These are phyloP conservation scores for Datisca glomerata DNA, from an alignment of 306 rosid genomes.

Conservation along the genomic window DNA sequence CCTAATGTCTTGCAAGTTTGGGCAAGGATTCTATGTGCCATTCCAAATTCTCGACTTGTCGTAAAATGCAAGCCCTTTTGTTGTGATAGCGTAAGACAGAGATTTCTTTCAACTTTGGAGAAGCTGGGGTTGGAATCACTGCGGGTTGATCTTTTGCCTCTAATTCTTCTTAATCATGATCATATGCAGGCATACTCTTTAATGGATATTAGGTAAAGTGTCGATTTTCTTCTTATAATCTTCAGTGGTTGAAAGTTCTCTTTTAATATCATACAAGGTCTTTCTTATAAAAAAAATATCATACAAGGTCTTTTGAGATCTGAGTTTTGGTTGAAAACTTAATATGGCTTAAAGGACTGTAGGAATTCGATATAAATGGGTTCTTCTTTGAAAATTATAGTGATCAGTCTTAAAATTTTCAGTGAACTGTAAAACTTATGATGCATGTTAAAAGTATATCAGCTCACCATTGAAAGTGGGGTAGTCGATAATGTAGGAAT, in stretches of 20 bases:
- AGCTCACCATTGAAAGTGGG: too few species aligned
- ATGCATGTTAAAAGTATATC: too few species aligned
- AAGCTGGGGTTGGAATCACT: slow-evolving; percentile 86
- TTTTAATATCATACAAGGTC: too few species aligned
- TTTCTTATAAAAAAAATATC: too few species aligned
- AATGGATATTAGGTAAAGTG: slow-evolving; percentile 89
- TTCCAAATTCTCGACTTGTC: slow-evolving; percentile 95
- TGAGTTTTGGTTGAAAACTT: too few species aligned
- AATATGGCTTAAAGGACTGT: too few species aligned
- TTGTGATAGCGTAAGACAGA: slow-evolving; percentile 88
- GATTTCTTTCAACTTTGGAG: slow-evolving; percentile 78
- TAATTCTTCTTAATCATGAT: slow-evolving; percentile 87
- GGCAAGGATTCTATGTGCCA: slow-evolving; percentile 84
- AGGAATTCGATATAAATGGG: too few species aligned
- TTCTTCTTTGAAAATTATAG: too few species aligned
- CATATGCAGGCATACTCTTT: slow-evolving; percentile 99
- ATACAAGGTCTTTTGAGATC: too few species aligned
- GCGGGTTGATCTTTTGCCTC: slow-evolving; percentile 95
- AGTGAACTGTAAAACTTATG: too few species aligned
- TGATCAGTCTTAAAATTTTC: too few species aligned
- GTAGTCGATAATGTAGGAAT: too few species aligned
- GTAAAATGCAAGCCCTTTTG: slow-evolving; percentile 98
- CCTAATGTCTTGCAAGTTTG: slow-evolving; percentile 89
- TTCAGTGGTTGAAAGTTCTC: background rate
- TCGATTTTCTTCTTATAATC: slow-evolving; percentile 6